These are phyloP conservation scores for Syzygium malaccense DNA, from an alignment of 441 rosid species.

Conservation along the genomic window DNA sequence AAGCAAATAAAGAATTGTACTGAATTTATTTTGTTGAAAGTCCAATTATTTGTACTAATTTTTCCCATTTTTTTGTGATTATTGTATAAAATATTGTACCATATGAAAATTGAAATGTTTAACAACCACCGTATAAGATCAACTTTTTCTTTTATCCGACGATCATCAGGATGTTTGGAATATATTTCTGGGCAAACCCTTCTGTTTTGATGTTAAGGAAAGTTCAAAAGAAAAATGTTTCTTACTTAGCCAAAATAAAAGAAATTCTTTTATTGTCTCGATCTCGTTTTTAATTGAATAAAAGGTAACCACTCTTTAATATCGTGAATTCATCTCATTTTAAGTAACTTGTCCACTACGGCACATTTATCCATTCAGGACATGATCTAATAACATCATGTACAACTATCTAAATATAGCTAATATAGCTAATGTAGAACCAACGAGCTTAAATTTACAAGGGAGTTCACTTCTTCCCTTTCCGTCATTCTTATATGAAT, in stretches of 20 bases:
- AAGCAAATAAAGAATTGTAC: background rate
- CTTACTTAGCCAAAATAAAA: background rate
- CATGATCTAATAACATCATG: rapidly evolving
- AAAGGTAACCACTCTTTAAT: rapidly evolving
- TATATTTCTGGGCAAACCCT: rapidly evolving
- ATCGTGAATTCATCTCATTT: background rate
- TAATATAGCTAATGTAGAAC: background rate
- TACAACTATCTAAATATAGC: rapidly evolving
- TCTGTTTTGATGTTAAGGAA: background rate
- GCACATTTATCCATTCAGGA: rapidly evolving
- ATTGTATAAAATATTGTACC: rapidly evolving
- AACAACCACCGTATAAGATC: rapidly evolving
- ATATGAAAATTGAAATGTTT: background rate
- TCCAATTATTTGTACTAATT: background rate
- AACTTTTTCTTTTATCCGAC: rapidly evolving
- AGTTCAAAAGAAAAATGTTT: rapidly evolving
- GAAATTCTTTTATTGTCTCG: background rate
- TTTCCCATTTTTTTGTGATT: rapidly evolving
- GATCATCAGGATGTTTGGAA: background rate
- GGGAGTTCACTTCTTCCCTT: background rate
- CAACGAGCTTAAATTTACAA: background rate
- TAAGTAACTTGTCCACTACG: rapidly evolving
- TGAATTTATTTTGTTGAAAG: background rate
- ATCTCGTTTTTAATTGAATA: rapidly evolving
- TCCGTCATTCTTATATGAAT: background rate